phyloP scores from a whole-genome alignment of 192 early-diverging fungal species.

The Coemansia sp. region DNA sequence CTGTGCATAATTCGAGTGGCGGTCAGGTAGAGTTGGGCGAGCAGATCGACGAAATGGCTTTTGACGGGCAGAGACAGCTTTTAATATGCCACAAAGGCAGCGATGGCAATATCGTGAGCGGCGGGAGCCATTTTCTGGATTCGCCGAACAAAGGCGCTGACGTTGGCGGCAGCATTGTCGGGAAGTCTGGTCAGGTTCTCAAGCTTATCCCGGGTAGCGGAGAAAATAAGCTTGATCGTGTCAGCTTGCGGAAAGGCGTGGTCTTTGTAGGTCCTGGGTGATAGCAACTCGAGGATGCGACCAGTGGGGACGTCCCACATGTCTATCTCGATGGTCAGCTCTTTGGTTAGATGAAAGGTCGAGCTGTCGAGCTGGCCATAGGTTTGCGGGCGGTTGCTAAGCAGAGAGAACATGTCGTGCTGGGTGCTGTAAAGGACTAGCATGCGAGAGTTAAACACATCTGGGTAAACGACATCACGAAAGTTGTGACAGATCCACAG shows the following conservation, averaged over 20 bases:
- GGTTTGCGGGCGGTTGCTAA: neutral
- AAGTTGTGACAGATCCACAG: neutral
- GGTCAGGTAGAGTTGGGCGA: neutral
- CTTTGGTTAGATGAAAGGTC: neutral
- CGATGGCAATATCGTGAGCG: neutral
- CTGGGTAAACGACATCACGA: neutral
- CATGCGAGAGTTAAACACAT: neutral
- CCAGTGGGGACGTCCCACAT: neutral
- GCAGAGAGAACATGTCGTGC: neutral
- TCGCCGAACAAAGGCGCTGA: neutral
- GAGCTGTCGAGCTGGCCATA: neutral
- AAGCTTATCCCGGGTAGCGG: neutral
- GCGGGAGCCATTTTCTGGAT: neutral
- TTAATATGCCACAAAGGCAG: too few relatives aligned
- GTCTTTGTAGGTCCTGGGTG: neutral
- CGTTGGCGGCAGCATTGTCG: neutral
- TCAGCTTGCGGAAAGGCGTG: neutral
- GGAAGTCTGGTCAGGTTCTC: neutral
- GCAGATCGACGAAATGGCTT: neutral
- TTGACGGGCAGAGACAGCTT: too few relatives aligned
- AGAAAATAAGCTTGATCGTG: neutral
- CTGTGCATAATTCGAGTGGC: neutral
- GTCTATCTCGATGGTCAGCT: neutral
- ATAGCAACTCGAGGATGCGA: neutral
- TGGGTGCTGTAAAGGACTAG: neutral